phyloP scores from a whole-genome alignment of 768 basidiomycete species.

The Podaxis sp. region DNA sequence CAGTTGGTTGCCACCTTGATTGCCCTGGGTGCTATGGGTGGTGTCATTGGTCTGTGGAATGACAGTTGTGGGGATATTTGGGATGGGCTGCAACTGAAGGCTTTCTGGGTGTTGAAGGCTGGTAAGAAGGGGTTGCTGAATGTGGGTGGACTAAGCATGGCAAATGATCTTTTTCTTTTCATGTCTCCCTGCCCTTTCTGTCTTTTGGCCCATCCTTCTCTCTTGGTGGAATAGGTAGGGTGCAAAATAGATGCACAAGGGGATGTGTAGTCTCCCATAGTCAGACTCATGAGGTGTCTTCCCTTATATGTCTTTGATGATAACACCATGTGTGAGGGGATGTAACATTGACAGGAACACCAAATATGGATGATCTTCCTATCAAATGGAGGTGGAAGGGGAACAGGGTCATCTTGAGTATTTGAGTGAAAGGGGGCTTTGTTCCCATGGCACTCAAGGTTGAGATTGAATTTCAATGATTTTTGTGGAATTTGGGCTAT shows the following conservation, averaged over 20 bases:
- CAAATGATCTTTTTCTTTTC: conserved; percentile 7
- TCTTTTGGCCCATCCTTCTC: background rate
- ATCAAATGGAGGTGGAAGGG: conserved; percentile 8
- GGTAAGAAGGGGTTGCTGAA: conserved; percentile 43
- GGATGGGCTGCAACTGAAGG: background rate
- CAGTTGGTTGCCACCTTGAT: conserved; percentile 14
- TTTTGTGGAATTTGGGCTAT: conserved; percentile 16
- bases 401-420: conserved; percentile 11
- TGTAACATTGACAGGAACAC: conserved; percentile 5
- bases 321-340: background rate
- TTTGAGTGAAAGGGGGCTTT: conserved; percentile 13
- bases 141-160: conserved; percentile 27
- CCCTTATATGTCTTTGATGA: too few species aligned
- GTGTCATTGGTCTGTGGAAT: conserved; percentile 3
- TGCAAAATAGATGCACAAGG: too few species aligned
- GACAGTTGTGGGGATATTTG: conserved; percentile 17
- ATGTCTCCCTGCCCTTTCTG: conserved; percentile 16
- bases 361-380: background rate
- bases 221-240: background rate
- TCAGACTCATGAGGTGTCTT: too few species aligned
- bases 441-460: conserved; percentile 11
- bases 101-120: background rate
- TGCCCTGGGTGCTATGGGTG: background rate
- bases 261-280: too few species aligned
- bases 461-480: conserved; percentile 12